A percentile compares a stretch with the other conserved stretches of the same genome.
These are phyloP conservation scores for Stereocaulon alpinum DNA, from an alignment of 495 filamentous ascomycete species.

Conservation along the genomic window DNA sequence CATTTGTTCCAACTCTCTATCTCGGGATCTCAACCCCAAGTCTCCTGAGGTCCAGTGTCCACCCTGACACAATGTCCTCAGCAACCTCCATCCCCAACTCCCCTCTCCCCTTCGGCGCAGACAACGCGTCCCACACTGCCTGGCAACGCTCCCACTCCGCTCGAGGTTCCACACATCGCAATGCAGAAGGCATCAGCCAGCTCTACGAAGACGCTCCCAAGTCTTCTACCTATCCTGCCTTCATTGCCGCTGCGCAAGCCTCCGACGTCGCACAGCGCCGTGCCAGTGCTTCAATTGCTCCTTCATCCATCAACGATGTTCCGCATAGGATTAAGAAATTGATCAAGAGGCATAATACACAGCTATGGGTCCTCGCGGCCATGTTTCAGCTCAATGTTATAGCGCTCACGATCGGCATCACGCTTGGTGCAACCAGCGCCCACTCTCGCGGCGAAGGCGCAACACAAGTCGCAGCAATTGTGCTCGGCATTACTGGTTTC, in stretches of 20 bases:
- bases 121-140: background rate
- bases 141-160: background rate
- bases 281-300: constrained; percentile 4
- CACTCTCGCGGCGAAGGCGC: background rate
- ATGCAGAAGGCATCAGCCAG: background rate
- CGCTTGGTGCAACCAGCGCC: background rate
- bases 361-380: background rate
- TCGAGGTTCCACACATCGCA: background rate
- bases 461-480: background rate
- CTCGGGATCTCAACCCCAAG: background rate
- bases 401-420: background rate
- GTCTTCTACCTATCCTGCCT: background rate
- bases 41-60: background rate
- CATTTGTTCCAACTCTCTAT: no score
- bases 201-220: background rate
- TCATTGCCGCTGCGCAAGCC: background rate
- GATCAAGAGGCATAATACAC: background rate
- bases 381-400: background rate
- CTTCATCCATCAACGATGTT: constrained; percentile 6
- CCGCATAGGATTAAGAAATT: constrained; percentile 1
- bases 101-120: constrained; percentile 12
- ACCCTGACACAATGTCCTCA: constrained; percentile 1
- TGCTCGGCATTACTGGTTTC: constrained; percentile 6
- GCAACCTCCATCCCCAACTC: background rate
- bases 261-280: background rate